Evolutionary conservation across 108 stramenopile genomes (phyloP).

Genomic region (Hondaea fermentalgiana): DNA sequence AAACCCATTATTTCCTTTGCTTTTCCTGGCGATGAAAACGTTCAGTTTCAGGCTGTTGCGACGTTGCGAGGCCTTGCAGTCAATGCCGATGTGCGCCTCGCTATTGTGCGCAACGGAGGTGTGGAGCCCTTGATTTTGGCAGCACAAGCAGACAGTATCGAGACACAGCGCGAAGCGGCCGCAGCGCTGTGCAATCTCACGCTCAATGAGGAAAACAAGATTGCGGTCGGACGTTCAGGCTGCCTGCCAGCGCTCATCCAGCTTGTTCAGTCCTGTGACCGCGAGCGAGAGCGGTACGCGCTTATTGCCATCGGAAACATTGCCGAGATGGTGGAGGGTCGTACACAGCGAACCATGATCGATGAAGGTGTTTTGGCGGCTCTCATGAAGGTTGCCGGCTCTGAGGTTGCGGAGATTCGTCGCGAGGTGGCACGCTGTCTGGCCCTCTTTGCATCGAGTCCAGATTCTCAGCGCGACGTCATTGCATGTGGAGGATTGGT

Average conservation of each 20-base stretch:
- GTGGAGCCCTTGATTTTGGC: constrained; percentile 69
- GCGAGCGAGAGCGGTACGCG: constrained; percentile 55
- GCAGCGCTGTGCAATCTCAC: constrained; percentile 65
- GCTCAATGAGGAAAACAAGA: constrained; percentile 65
- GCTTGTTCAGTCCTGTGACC: constrained; percentile 47
- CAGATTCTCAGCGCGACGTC: constrained; percentile 54
- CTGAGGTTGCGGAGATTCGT: constrained; percentile 46
- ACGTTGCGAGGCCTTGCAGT: constrained; percentile 66
- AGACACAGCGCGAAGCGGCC: constrained; percentile 60
- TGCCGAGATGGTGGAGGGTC: constrained; percentile 60
- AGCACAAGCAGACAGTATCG: constrained; percentile 40
- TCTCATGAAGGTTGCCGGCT: constrained; percentile 37
- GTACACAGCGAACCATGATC: constrained; percentile 50
- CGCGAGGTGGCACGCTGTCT: constrained; percentile 59
- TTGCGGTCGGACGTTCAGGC: constrained; percentile 61
- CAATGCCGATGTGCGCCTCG: constrained; percentile 51
- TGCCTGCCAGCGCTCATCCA: constrained; percentile 58
- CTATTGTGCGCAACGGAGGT: constrained; percentile 58
- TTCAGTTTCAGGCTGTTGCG: constrained; percentile 79
- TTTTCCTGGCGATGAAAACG: constrained; percentile 60
- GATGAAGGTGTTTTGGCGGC: constrained; percentile 47
- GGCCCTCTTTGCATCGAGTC: constrained; percentile 63
- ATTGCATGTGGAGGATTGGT: constrained; percentile 42
- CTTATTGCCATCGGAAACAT: constrained; percentile 55
- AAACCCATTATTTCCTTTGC: constrained; percentile 62